Evolutionary conservation across 768 basidiomycete species (phyloP), one percentile per base, ranked within the genome.

Genomic region (Lactifluus subvellereus): DNA sequence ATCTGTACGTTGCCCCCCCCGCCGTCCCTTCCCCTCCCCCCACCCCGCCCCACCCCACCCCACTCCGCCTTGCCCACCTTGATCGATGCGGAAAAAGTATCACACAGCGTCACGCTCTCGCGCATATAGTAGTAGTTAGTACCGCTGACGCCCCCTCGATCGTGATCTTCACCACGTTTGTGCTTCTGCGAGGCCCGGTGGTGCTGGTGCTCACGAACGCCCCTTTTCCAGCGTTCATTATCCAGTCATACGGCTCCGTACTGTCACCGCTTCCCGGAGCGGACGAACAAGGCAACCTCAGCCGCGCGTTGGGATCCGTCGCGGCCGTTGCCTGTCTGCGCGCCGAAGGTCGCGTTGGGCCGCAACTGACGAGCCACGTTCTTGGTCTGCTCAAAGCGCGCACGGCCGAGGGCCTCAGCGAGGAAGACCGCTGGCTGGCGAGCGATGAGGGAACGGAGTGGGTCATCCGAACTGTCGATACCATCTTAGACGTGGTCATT

Each of bases 351-450:
- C 79, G 87, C 51, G 94, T 95, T 65, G 91, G 84, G 27, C 91
- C 93, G 7, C 94, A 96, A 73, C 79, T 96, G 61, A 87, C 78
- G 11, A 93, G 91, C 73, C 94, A 96, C 72, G 87, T 89, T 54
- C 94, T 91, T 74, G 94, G 94, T 13, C 81, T 96, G 68, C 84
- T 94, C 71, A 96, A 94, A 74, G 89, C 91, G 22, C 86, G 88
- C 59, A 70, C 81, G 53, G 77, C 78, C 51, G 80, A 82, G 57
- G 79, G 80, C 40, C 77, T 84, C 67, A 85, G 76, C 67, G 80
- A 82, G 68, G 89, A 88, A 73, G 91, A 92, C 72, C 78, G 75
- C 61, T 95, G 88, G 87, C 81, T 95, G 45, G 79, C 88, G 27
- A 88, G 82, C 64, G 92, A 94, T 71, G 89, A 93, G 73, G 93